Base-by-base conservation (phyloP, 2,329 filamentous ascomycete genomes). In the Fusarium brachygibbosum region DNA sequence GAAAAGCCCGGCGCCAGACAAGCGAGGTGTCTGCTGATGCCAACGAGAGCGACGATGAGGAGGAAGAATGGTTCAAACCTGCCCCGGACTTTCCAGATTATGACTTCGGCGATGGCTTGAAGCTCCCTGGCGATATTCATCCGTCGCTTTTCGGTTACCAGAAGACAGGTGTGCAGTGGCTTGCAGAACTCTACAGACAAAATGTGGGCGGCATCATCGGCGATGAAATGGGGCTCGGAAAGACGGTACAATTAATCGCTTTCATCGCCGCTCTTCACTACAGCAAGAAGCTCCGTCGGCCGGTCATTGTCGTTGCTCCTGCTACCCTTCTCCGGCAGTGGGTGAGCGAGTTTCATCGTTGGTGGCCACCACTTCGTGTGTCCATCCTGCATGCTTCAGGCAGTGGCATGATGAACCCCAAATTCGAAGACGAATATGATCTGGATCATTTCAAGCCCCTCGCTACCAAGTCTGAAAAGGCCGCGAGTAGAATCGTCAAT, bases 361-460 rank as follows among this genome's bases (percentile, higher is more conserved):
- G 97, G 97, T 99, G 97, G 97, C 96, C 96, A n/a, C 91, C 96
- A n/a, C 84, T 99, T 32, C 88, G 97, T 41, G 96, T 99, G 7
- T 97, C 94, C 0, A 98, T 99, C 66, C 79, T 99, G 49, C 96
- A 99, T 77, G 93, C 93, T 1, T 98, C 96, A 6, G 96, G 96
- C 4, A 98, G 94, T 77, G 97, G 96, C 19, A 98, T 99, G 95
- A 83, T 98, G 54, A 94, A 97, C 69, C 84, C 97, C n/a, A 81
- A 90, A 79, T 78, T 88, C 75, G 81, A 89, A 79, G 79, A 87
- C 71, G 80, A 83, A 17, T 83, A 84, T 56, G 82, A 85, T 41
- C 80, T 85, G 70, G 83, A 87, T 9, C 73, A 80, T 71, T 79
- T 73, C 44, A 77, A 74, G 69, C 78, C 78, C 5, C 58, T 79